Conservation (phyloP, 2,329 filamentous ascomycete genomes). For the Nothophoma quercina region DNA sequence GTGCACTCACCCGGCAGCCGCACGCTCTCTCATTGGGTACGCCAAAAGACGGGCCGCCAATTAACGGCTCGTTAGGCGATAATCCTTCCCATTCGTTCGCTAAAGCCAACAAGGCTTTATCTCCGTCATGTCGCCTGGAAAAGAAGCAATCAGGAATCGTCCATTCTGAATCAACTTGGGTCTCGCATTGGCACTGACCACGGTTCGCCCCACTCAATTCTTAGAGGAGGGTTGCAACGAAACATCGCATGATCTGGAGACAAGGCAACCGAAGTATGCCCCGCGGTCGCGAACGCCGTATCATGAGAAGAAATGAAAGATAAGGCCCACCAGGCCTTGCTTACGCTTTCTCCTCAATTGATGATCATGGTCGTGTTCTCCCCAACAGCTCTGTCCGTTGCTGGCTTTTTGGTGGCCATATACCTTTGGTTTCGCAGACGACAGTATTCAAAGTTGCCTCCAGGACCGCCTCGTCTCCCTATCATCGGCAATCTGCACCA, state of each 20-base stretch:
- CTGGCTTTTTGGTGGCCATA: background rate
- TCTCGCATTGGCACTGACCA: background rate
- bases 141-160: background rate
- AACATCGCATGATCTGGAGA: too few relatives aligned
- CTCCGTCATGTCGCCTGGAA: background rate
- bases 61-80: background rate
- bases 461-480: constrained; percentile 38
- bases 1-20: background rate
- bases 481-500: constrained; percentile 47
- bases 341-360: background rate
- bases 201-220: background rate
- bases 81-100: background rate
- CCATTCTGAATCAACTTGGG: background rate
- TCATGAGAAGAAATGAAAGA: background rate
- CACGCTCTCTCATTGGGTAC: background rate
- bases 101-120: background rate
- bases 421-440: background rate
- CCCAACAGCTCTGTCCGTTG: background rate
- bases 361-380: background rate
- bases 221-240: background rate
- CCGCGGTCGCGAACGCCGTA: background rate
- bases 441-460: background rate
- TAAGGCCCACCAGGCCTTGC: background rate
- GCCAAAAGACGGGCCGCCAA: background rate
- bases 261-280: too few relatives aligned